Conservation (phyloP, 768 basidiomycete genomes). For the Suillus hirtellus region DNA sequence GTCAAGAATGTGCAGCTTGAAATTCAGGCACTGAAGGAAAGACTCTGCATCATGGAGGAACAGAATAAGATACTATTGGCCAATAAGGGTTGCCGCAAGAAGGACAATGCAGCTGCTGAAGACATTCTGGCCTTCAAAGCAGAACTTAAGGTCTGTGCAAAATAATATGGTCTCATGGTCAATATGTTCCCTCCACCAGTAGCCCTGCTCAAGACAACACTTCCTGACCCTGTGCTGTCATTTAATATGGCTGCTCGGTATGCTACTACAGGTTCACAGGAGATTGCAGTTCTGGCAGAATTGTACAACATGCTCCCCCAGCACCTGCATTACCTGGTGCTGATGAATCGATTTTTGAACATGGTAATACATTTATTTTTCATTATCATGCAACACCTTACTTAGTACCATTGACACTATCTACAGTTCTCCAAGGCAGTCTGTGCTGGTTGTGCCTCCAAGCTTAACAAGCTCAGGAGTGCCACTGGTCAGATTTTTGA, state of each 20-base stretch:
- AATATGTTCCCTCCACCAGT: not conserved
- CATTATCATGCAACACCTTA: not conserved
- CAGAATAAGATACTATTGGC: too few species aligned
- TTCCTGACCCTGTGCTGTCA: not conserved
- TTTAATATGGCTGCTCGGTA: not conserved
- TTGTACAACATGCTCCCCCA: conserved; percentile 1
- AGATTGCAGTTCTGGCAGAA: not conserved
- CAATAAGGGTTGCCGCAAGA: too few species aligned
- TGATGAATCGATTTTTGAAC: not conserved
- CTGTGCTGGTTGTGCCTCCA: not conserved
- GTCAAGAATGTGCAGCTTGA: too few species aligned
- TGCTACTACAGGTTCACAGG: not conserved
- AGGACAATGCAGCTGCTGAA: too few species aligned
- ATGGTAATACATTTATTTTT: not conserved
- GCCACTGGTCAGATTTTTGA: not conserved
- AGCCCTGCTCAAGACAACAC: conserved; percentile 1
- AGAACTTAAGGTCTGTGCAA: too few species aligned
- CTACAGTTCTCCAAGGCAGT: conserved; percentile 4
- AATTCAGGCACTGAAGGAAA: too few species aligned
- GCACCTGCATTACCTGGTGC: not conserved
- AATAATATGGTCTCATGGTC: conserved; percentile 2
- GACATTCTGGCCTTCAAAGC: too few species aligned
- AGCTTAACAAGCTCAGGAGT: conserved; percentile 4
- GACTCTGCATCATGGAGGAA: too few species aligned
- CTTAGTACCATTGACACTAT: not conserved